Percentiles rank a stretch among this genome's conserved stretches.
Conservation (phyloP, 768 basidiomycete genomes). For the Lentinula boryana region DNA sequence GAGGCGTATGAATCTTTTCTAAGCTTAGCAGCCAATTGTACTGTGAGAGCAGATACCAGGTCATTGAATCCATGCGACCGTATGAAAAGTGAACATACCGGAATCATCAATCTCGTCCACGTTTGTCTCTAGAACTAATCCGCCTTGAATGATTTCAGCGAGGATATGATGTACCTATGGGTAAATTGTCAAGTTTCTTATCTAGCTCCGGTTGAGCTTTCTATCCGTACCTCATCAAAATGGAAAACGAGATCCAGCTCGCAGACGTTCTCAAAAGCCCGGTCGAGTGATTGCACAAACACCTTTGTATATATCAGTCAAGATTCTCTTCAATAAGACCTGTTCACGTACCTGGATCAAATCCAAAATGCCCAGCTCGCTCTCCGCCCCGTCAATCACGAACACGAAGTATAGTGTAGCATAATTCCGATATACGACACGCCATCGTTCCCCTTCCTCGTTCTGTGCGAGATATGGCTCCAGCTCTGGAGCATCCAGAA, state of each 20-base stretch:
- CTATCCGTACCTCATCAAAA: slow-evolving; percentile 79
- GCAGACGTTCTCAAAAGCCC: slow-evolving; percentile 97
- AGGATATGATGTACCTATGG: slow-evolving; percentile 88
- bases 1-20: slow-evolving; percentile 75
- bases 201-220: neutral
- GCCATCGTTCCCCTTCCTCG: slow-evolving; percentile 57
- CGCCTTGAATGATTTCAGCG: slow-evolving; percentile 95
- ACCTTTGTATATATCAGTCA: slow-evolving; percentile 47
- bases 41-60: slow-evolving; percentile 29
- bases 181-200: neutral
- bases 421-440: slow-evolving; percentile 92
- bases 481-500: slow-evolving; percentile 88
- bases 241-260: slow-evolving; percentile 98
- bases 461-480: slow-evolving; percentile 65
- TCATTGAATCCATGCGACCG: neutral
- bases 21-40: slow-evolving; percentile 62
- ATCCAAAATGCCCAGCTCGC: slow-evolving; percentile 93
- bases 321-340: neutral
- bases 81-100: slow-evolving; percentile 36
- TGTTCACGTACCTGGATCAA: slow-evolving; percentile 76
- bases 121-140: slow-evolving; percentile 93
- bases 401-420: slow-evolving; percentile 97
- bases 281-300: slow-evolving; percentile 93
- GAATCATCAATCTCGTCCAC: slow-evolving; percentile 75
- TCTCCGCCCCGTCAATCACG: slow-evolving; percentile 94